Base-by-base conservation (phyloP, 768 basidiomycete species). In the Myochromella boudieri region DNA sequence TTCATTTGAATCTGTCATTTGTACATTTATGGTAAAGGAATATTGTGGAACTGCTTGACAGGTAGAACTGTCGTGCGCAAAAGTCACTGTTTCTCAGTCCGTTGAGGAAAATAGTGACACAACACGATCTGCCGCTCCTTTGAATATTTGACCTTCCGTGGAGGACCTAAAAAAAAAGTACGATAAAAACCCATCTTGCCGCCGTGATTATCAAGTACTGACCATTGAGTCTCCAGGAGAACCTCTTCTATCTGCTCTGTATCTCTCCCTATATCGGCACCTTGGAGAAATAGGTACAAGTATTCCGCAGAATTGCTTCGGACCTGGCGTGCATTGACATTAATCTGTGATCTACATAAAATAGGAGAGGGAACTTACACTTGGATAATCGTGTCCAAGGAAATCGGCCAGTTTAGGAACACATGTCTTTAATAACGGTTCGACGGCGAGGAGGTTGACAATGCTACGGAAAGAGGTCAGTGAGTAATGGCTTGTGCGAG, bases 181-280 rank as follows among this genome's bases (percentile, higher is more conserved):
- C 24, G 36, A 31, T n/a, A n/a, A n/a, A n/a, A n/a, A n/a, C n/a
- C n/a, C n/a, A n/a, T n/a, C n/a, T n/a, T n/a, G n/a, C n/a, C n/a
- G n/a, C n/a, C n/a, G n/a, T n/a, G n/a, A n/a, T n/a, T n/a, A n/a
- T n/a, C n/a, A n/a, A n/a, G n/a, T n/a, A 64, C 78, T 47, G 48
- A 91, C 91, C 91, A 93, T 64, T 87, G 85, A 18, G 91, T 91
- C 62, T 93, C 87, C 21, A 93, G 67, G 31, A 93, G 63, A 10
- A 87, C 60, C 11, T 84, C 79, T 58, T 91, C 88, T 1, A 78
- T 72, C 29, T 76, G 79, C 28, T 84, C 82, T 7, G 81, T 81
- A 12, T 88, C 86, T 46, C 72, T 64, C 0, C 75, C 82, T 7
- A 87, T 59, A 53, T 90, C 89, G 37, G 74, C 74, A 55, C 80